phyloP scores from a whole-genome alignment of 2,329 filamentous ascomycete species.

The Diaporthe vexans region DNA sequence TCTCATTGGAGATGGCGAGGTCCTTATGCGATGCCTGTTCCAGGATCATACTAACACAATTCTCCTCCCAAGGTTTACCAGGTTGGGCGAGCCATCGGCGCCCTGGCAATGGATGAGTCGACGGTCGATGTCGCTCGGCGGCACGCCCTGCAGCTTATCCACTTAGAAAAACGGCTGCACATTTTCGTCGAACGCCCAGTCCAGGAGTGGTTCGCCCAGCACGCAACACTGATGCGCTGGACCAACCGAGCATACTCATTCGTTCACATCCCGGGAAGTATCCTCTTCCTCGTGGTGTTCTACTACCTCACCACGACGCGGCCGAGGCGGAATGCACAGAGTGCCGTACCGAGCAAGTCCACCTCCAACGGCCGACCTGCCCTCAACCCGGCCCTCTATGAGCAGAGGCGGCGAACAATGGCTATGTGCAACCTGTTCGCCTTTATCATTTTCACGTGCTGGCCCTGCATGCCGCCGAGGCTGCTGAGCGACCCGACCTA shows the following conservation, averaged over 20 bases:
- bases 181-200: slow-evolving; percentile 76
- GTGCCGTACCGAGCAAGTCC: slow-evolving; percentile 35
- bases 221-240: slow-evolving; percentile 72
- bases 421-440: slow-evolving; percentile 73
- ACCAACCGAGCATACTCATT: slow-evolving; percentile 82
- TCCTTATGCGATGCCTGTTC: not conserved
- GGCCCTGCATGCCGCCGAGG: slow-evolving; percentile 75
- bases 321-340: slow-evolving; percentile 43
- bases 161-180: slow-evolving; percentile 73
- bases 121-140: slow-evolving; percentile 77
- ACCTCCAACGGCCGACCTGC: slow-evolving; percentile 53
- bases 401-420: slow-evolving; percentile 70
- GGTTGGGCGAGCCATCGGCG: slow-evolving; percentile 79
- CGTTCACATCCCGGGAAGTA: slow-evolving; percentile 83
- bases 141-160: slow-evolving; percentile 77
- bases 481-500: slow-evolving; percentile 70
- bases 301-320: slow-evolving; percentile 79
- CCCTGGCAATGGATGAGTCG: slow-evolving; percentile 75
- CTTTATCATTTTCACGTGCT: slow-evolving; percentile 73
- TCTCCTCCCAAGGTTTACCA: slow-evolving; percentile 73
- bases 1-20: too few species aligned
- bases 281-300: slow-evolving; percentile 74
- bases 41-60: not conserved
- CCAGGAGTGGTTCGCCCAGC: slow-evolving; percentile 66
- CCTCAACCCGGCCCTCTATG: slow-evolving; percentile 64